A percentile compares a stretch with the other conserved stretches of the same genome.
Conservation (phyloP, 2,329 filamentous ascomycete genomes). For the Simplicillium sp. region DNA sequence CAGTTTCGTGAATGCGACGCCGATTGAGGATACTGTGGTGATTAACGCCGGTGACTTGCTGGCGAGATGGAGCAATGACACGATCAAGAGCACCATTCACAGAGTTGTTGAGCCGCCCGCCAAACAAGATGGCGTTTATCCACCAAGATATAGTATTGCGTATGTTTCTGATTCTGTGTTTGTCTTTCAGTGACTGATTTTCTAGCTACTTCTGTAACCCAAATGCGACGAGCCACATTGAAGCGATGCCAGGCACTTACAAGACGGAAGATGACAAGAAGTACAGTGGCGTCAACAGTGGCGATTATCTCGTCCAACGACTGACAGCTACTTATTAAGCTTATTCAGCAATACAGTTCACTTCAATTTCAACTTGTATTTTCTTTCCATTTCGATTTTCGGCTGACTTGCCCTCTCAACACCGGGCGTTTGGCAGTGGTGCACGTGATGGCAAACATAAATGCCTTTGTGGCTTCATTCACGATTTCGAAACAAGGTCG, state of each 20-base stretch:
- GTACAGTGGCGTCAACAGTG: slow-evolving; percentile 68
- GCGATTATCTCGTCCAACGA: slow-evolving; percentile 72
- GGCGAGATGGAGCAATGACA: slow-evolving; percentile 83
- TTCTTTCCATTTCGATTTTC: too few species aligned
- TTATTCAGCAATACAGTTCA: too few species aligned
- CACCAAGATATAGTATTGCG: slow-evolving; percentile 76
- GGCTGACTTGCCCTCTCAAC: too few species aligned
- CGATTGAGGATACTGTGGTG: slow-evolving; percentile 73
- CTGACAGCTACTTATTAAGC: slow-evolving; percentile 65
- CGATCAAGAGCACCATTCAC: slow-evolving; percentile 83
- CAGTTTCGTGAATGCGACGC: slow-evolving; percentile 72
- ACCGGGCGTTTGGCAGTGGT: too few species aligned
- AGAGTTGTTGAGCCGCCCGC: slow-evolving; percentile 78
- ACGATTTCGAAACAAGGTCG: too few species aligned
- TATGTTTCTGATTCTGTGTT: too few species aligned
- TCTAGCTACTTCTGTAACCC: slow-evolving; percentile 48
- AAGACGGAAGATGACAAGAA: slow-evolving; percentile 58
- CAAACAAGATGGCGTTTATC: slow-evolving; percentile 48
- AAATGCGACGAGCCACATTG: slow-evolving; percentile 65
- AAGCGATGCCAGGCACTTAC: slow-evolving; percentile 74
- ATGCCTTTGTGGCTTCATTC: too few species aligned
- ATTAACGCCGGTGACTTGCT: slow-evolving; percentile 85
- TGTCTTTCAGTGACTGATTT: too few species aligned
- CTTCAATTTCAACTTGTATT: too few species aligned
- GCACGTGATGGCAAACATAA: too few species aligned